Base-by-base conservation (phyloP, 139 green algal genomes). In the Gonium pectorale region DNA sequence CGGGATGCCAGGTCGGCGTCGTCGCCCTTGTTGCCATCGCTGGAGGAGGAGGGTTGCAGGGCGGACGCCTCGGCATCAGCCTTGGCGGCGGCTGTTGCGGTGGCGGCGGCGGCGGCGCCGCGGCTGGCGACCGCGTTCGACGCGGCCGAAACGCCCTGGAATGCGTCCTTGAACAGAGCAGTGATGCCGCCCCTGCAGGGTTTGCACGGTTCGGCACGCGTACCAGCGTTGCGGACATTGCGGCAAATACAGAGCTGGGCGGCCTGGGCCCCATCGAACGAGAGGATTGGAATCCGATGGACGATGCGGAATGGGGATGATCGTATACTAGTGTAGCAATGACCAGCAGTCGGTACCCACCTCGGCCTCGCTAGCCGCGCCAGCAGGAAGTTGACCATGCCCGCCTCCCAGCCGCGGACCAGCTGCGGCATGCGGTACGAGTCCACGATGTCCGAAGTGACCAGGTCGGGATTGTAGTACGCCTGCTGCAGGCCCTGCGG, bases 371-470 rank as follows among this genome's bases (percentile, higher is more conserved):
- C 51, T 13, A 94, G 41, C 26, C 85, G 79, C 37, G 92, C 92
- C 8, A 75, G 43, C 62, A 96, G 85, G 83, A 97, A 95, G 40
- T 79, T 69, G 17, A 95, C 67, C 83, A 97, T 89, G 43, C 94
- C 94, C 31, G 35, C 41, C 78, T 98, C 95, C 94, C 94, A 98
- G 44, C 95, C 95, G 0, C 73, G 68, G 43, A 97, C 91, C 64
- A 97, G 91, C 85, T 96, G 91, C 11, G 92, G 92, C 71, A 93
- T 33, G 2, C 95, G 89, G 86, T 98, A 98, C 0, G 73, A 85
- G 74, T 98, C 91, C 22, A 97, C 88, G 21, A 94, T 71, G 68
- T 88, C 74, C 9, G 56, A 52, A 1, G 80, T 89, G 3, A 94
- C 68, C 0, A n/a, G 31, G 2, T 35, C 38, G 38, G 84, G 56